phyloP scores from a whole-genome alignment of 2,329 filamentous ascomycete genomes.

The Ceratocystis ficicola region DNA sequence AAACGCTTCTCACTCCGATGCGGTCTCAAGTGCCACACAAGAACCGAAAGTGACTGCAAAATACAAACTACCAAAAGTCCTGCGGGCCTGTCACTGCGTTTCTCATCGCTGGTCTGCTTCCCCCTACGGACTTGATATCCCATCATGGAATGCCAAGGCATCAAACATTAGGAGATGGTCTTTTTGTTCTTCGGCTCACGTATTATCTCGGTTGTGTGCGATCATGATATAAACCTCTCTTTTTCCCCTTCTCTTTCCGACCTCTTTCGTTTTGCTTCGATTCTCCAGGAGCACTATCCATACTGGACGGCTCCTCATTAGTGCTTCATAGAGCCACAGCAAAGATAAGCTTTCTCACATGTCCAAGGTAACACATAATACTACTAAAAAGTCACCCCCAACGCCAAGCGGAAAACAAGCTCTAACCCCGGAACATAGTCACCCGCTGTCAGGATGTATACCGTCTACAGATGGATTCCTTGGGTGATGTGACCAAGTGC shows the following conservation, averaged over 20 bases:
- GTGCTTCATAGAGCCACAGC: background rate
- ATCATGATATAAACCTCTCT: background rate
- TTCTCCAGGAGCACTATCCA: background rate
- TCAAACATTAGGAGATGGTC: background rate
- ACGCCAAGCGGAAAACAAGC: background rate
- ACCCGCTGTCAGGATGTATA: background rate
- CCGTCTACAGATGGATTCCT: too few species aligned
- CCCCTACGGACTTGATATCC: too few species aligned
- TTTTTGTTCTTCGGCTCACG: background rate
- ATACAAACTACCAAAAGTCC: background rate
- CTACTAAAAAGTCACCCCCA: background rate
- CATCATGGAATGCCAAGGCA: background rate
- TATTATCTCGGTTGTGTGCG: background rate
- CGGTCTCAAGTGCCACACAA: conserved; percentile 7
- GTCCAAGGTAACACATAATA: background rate
- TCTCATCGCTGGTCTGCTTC: background rate
- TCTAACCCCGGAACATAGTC: background rate
- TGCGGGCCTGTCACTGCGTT: background rate
- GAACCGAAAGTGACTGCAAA: background rate
- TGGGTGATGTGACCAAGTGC: background rate
- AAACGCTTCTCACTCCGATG: conserved; percentile 8
- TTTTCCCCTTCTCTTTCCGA: background rate
- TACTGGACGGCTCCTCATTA: background rate
- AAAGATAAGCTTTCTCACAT: background rate
- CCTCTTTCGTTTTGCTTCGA: background rate